phyloP scores from a whole-genome alignment of 495 filamentous ascomycete genomes.

The Daldinia loculata region DNA sequence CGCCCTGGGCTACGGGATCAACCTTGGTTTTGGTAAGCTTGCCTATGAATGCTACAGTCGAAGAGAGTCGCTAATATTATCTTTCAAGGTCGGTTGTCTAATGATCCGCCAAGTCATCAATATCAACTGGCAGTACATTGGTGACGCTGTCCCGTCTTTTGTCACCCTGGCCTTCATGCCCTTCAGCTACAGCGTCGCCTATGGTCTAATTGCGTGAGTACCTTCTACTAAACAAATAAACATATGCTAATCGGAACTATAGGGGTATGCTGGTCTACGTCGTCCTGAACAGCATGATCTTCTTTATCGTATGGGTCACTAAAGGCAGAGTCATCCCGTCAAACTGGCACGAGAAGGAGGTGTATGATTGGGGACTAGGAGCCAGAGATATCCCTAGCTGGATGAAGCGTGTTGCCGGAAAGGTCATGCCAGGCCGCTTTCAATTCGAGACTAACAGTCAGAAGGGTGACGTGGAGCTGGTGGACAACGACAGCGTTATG shows the following conservation, averaged over 20 bases:
- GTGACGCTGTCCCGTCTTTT: conserved; percentile 82
- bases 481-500: conserved; percentile 45
- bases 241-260: conserved; percentile 28
- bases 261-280: conserved; percentile 78
- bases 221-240: not conserved
- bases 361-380: conserved; percentile 71
- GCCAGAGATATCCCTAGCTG: conserved; percentile 48
- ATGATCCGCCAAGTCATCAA: conserved; percentile 65
- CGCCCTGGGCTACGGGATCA: conserved; percentile 84
- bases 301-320: conserved; percentile 60
- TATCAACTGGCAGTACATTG: conserved; percentile 65
- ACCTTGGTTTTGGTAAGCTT: conserved; percentile 75
- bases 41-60: not conserved
- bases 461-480: conserved; percentile 45
- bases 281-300: conserved; percentile 70
- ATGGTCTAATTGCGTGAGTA: conserved; percentile 75
- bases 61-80: conserved; percentile 19
- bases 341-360: conserved; percentile 76
- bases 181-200: conserved; percentile 82
- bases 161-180: conserved; percentile 82
- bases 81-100: conserved; percentile 59
- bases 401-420: conserved; percentile 32
- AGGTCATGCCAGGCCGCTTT: conserved; percentile 18
- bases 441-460: conserved; percentile 18
- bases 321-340: conserved; percentile 70